phyloP scores from a whole-genome alignment of 768 basidiomycete species.

The Collybia mongolica region DNA sequence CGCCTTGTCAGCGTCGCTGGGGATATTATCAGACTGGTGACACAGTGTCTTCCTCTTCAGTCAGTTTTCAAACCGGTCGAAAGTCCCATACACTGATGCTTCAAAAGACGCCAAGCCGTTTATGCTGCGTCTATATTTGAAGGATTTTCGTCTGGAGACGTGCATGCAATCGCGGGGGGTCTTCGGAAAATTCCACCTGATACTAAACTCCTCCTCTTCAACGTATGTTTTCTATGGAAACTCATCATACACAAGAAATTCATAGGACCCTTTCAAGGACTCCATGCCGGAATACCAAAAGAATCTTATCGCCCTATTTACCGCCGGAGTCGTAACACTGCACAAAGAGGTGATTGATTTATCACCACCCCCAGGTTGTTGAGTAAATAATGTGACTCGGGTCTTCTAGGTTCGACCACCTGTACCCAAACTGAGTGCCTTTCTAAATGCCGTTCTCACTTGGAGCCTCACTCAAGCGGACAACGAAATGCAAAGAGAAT shows the following conservation, averaged over 20 bases:
- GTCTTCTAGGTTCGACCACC: slow-evolving; percentile 51
- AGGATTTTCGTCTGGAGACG: slow-evolving; percentile 55
- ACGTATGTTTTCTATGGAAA: slow-evolving; percentile 35
- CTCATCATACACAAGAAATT: slow-evolving; percentile 9
- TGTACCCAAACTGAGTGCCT: slow-evolving; percentile 43
- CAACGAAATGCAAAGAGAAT: slow-evolving; percentile 50
- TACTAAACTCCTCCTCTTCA: slow-evolving; percentile 45
- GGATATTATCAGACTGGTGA: slow-evolving; percentile 64
- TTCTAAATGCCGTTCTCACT: slow-evolving; percentile 51
- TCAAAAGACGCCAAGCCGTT: slow-evolving; percentile 59
- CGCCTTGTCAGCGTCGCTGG: slow-evolving; percentile 63
- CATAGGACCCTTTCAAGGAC: slow-evolving; percentile 26
- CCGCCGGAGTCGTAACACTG: slow-evolving; percentile 63
- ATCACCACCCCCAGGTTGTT: background rate
- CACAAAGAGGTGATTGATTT: slow-evolving; percentile 61
- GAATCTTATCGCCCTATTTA: slow-evolving; percentile 65
- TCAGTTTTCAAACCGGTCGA: slow-evolving; percentile 38
- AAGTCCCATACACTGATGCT: background rate
- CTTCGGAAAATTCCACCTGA: slow-evolving; percentile 46
- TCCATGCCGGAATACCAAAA: slow-evolving; percentile 48
- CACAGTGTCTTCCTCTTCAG: slow-evolving; percentile 62
- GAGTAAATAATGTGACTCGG: background rate
- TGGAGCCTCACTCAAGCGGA: slow-evolving; percentile 58
- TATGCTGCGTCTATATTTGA: slow-evolving; percentile 51
- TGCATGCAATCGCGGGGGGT: slow-evolving; percentile 53